Evolutionary conservation across 208 protist species (phyloP).

Genomic region (Angomonas deanei): DNA sequence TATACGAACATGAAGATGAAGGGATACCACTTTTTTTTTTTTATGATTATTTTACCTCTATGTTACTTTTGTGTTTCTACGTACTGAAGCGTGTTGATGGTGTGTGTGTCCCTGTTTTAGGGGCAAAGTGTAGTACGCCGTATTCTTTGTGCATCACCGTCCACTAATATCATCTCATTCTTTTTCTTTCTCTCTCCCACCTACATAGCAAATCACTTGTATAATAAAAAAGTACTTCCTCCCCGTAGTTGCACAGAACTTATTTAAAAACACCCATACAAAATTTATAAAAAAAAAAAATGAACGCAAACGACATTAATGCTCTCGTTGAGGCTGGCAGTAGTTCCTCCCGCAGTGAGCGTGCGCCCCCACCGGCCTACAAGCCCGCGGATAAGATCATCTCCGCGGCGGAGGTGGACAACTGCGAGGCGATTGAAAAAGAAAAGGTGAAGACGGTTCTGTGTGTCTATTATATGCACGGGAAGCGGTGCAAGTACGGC

Average conservation of each 20-base stretch:
- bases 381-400: slow-evolving; percentile 10
- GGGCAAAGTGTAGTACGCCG: too few species aligned
- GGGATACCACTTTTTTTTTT: too few species aligned
- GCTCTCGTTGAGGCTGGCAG: not conserved
- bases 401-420: slow-evolving; percentile 18
- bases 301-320: not conserved
- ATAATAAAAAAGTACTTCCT: too few species aligned
- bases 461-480: slow-evolving; percentile 38
- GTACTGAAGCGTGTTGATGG: too few species aligned
- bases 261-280: not conserved
- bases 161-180: too few species aligned
- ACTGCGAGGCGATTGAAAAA: slow-evolving; percentile 32
- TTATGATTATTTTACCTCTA: not conserved
- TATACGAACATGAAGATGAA: too few species aligned
- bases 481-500: slow-evolving; percentile 27
- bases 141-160: too few species aligned
- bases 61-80: too few species aligned
- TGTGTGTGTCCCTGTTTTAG: too few species aligned
- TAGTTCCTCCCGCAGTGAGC: not conserved
- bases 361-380: slow-evolving; percentile 13
- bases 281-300: not conserved
- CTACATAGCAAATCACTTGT: too few species aligned
- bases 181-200: too few species aligned
- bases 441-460: slow-evolving; percentile 44
- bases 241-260: too few species aligned